phyloP scores from a whole-genome alignment of 1,284 basidiomycete species.

The Phenoliferia sp. region DNA sequence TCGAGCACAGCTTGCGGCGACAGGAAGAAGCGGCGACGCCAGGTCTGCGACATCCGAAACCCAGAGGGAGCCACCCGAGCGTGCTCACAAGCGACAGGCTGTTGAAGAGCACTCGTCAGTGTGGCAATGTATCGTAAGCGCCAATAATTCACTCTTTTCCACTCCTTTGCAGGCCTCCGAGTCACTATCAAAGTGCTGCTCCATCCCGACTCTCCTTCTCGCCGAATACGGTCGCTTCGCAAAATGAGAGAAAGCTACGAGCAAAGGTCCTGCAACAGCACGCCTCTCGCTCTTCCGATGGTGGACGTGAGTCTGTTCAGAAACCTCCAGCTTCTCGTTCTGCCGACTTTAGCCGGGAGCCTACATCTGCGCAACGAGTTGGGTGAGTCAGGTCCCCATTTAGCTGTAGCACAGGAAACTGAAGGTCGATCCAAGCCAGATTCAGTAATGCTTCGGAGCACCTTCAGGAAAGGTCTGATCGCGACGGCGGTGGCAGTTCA shows the following conservation, averaged over 20 bases:
- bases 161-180: not conserved
- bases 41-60: not conserved
- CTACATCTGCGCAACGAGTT: too few species aligned
- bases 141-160: not conserved
- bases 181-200: not conserved
- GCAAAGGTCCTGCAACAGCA: not conserved
- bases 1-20: not conserved
- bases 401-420: too few species aligned
- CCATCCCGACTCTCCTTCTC: not conserved
- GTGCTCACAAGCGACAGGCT: not conserved
- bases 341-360: too few species aligned
- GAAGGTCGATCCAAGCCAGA: too few species aligned
- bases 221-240: not conserved
- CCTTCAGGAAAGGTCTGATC: too few species aligned
- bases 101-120: too few species aligned
- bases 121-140: too few species aligned
- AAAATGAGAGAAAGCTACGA: not conserved
- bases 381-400: too few species aligned
- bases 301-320: not conserved
- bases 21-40: not conserved
- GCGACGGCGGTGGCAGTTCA: too few species aligned
- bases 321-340: too few species aligned
- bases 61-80: not conserved
- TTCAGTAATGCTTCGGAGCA: too few species aligned
- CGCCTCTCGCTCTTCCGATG: not conserved